Base-by-base conservation (phyloP, 2,329 filamentous ascomycete species). In the Monilinia laxa region DNA sequence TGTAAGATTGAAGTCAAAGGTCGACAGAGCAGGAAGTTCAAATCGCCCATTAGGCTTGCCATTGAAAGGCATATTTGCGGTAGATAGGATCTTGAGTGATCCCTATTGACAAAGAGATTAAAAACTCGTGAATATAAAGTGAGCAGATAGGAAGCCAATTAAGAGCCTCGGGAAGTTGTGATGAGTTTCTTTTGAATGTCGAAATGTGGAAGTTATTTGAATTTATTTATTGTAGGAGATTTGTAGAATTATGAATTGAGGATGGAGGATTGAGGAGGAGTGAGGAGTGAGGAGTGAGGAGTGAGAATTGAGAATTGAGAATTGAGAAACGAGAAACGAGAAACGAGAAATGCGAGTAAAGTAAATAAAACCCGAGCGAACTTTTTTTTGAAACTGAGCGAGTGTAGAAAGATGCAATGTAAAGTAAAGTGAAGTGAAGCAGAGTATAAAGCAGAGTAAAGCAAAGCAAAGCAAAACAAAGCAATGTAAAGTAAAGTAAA, bases 1-100 rank as follows among this genome's bases (percentile, higher is more conserved):
- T 62, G 76, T 77, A 47, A 77, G 71, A 59, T 73, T 75, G 63
- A 70, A 75, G 65, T 73, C 73, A 38, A 77, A 66, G 53, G 75
- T 75, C 23, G 68, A 71, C 67, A 77, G 71, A 52, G 72, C 67
- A 25, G 74, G 75, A 18, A 77, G 73, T 66, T 76, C 70, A 70
- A 77, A 77, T 62, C 72, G 72, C 66, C 73, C 72, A 63, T 72
- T 76, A 59, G 74, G 55, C 52, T 72, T 73, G 69, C 69, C 71
- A 68, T 72, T 74, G 45, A 63, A 40, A 52, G 73, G 73, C 73
- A 75, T 74, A 54, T 54, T 67, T 55, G 52, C 42, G 18, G 38
- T 52, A 28, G 14, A 38, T 58, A 12, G 40, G 12, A 7, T 40
- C n/a, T 62, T 42, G 47, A 28, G 40, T 14, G 35, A 25, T 11